Conservation (phyloP, 257 asterid genomes). For the Catharanthus roseus region DNA sequence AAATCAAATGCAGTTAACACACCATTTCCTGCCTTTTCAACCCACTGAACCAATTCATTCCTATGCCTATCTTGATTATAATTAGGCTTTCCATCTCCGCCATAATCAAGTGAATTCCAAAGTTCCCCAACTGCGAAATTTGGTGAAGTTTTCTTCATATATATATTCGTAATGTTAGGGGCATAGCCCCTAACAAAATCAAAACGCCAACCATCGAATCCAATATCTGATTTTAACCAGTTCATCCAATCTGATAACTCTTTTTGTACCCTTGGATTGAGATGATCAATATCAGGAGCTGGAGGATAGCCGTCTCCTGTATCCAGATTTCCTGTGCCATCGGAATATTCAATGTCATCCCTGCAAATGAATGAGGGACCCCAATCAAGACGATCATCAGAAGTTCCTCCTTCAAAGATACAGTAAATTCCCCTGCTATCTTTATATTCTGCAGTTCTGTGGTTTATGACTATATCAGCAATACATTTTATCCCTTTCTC, state of each 20-base stretch:
- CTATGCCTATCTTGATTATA: slow-evolving; percentile 54
- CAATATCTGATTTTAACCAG: slow-evolving; percentile 72
- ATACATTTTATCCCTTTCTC: slow-evolving; percentile 55
- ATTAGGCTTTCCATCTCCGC: slow-evolving; percentile 34
- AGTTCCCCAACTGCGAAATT: slow-evolving; percentile 81
- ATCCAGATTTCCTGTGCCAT: slow-evolving; percentile 70
- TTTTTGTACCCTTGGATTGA: slow-evolving; percentile 52
- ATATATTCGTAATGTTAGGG: slow-evolving; percentile 40
- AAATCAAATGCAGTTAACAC: slow-evolving; percentile 64
- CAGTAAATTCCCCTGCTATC: slow-evolving; percentile 60
- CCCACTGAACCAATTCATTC: slow-evolving; percentile 51
- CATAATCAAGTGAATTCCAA: slow-evolving; percentile 39
- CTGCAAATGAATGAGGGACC: slow-evolving; percentile 61
- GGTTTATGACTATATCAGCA: slow-evolving; percentile 85
- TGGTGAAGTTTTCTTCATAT: slow-evolving; percentile 53
- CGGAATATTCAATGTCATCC: slow-evolving; percentile 49
- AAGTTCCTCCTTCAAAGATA: slow-evolving; percentile 82
- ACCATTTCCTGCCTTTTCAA: slow-evolving; percentile 35
- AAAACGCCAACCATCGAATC: slow-evolving; percentile 79
- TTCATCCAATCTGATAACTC: slow-evolving; percentile 83
- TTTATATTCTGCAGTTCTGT: slow-evolving; percentile 56
- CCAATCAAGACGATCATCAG: slow-evolving; percentile 86
- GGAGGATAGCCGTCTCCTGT: slow-evolving; percentile 35
- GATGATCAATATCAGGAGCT: slow-evolving; percentile 81
- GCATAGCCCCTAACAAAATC: slow-evolving; percentile 73